phyloP scores from a whole-genome alignment of 768 basidiomycete genomes.

The Leccinum incarnatum region DNA sequence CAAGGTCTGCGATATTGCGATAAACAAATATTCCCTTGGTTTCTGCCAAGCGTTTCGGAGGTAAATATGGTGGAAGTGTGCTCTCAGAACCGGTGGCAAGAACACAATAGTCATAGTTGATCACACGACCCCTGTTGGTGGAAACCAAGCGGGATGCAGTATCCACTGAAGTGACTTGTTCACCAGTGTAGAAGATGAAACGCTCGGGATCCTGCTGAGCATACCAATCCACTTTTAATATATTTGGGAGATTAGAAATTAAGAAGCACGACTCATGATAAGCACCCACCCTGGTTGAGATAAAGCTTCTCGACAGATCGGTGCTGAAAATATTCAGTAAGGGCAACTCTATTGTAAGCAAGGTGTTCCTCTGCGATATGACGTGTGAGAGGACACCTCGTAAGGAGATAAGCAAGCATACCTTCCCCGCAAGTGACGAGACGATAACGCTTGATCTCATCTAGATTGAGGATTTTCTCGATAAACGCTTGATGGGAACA shows the following conservation, averaged over 20 bases:
- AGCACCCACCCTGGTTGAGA: conserved; percentile 44
- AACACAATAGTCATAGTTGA: conserved; percentile 60
- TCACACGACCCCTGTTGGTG: conserved; percentile 42
- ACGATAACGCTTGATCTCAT: not conserved
- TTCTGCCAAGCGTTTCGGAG: conserved; percentile 35
- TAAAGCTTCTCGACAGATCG: conserved; percentile 36
- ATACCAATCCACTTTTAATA: conserved; percentile 52
- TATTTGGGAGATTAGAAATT: conserved; percentile 1
- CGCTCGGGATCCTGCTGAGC: conserved; percentile 52
- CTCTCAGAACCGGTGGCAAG: conserved; percentile 71
- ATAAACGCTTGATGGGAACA: not conserved
- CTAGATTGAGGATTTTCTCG: not conserved
- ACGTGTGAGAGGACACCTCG: not conserved
- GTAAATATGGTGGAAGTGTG: conserved; percentile 56
- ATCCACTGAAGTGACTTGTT: conserved; percentile 43
- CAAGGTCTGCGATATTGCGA: conserved; percentile 66
- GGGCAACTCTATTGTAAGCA: not conserved
- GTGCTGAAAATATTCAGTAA: not conserved
- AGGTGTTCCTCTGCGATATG: not conserved
- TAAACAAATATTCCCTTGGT: conserved; percentile 68
- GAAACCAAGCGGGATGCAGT: conserved; percentile 41
- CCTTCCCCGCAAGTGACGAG: not conserved
- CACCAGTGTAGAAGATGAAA: conserved; percentile 52
- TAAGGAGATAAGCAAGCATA: not conserved
- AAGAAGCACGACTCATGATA: not conserved